Conservation (phyloP, 2,329 filamentous ascomycete species). For the Colletotrichum limetticola region DNA sequence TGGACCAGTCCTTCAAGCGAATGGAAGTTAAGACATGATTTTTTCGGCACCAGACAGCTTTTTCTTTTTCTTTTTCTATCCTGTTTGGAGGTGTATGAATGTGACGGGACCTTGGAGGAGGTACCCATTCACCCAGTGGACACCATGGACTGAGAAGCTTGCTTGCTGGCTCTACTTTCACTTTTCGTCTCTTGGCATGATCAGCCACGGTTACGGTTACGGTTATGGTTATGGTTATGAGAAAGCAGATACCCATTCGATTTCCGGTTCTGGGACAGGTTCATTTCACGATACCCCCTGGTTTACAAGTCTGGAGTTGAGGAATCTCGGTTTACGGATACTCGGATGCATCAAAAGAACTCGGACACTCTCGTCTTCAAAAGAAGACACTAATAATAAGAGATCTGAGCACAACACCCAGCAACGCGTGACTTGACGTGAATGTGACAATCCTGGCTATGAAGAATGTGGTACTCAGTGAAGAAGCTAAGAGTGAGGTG, state of each 20-base stretch:
- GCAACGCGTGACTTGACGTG: not conserved
- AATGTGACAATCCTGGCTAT: not conserved
- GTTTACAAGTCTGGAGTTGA: not conserved
- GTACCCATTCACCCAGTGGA: too few species aligned
- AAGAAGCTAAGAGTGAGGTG: not conserved
- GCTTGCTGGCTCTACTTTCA: not conserved
- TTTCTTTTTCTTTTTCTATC: not conserved
- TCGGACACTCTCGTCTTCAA: not conserved
- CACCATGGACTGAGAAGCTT: not conserved
- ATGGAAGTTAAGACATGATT: not conserved
- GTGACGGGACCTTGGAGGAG: too few species aligned
- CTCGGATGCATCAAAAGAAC: not conserved
- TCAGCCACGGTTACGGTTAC: not conserved
- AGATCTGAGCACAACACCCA: not conserved
- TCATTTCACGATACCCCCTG: not conserved
- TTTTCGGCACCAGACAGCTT: not conserved
- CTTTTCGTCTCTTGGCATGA: not conserved
- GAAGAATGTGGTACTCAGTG: not conserved
- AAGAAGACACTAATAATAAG: not conserved
- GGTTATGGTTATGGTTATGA: not conserved
- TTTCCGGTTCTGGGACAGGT: not conserved
- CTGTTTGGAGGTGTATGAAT: too few species aligned
- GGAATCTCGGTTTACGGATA: not conserved
- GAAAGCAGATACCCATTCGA: not conserved
- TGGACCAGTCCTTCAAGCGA: not conserved